Percentiles rank a stretch among this genome's conserved stretches.
These are phyloP conservation scores for Pyrenophora teres DNA, from an alignment of 2,329 filamentous ascomycete genomes.

Conservation along the genomic window DNA sequence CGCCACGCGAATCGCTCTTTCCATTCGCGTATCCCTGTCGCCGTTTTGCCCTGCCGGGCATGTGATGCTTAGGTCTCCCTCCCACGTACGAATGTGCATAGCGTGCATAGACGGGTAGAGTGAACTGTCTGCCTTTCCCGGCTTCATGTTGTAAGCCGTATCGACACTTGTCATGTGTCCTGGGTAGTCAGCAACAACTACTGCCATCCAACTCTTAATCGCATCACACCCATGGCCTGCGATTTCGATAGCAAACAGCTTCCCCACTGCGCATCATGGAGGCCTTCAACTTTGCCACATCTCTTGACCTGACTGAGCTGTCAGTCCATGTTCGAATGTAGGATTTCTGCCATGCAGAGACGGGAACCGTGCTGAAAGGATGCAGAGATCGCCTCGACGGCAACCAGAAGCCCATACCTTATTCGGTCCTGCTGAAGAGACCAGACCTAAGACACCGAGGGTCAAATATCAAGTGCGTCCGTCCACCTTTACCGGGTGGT, in stretches of 20 bases:
- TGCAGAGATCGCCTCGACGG: conserved; percentile 75
- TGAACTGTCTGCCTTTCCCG: too few relatives aligned
- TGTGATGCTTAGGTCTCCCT: background rate
- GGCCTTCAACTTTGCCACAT: conserved; percentile 92
- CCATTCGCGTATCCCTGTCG: conserved; percentile 26
- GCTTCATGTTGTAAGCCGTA: background rate
- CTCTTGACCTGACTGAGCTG: conserved; percentile 74
- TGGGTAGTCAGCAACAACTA: background rate
- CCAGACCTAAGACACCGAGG: conserved; percentile 85
- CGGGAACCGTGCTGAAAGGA: conserved; percentile 24
- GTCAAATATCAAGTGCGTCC: conserved; percentile 73
- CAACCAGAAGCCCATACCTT: conserved; percentile 72
- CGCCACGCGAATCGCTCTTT: conserved; percentile 14
- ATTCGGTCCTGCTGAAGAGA: conserved; percentile 76
- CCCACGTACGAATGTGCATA: too few relatives aligned
- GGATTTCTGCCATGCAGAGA: conserved; percentile 22
- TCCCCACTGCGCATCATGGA: conserved; percentile 67
- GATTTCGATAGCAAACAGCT: conserved; percentile 21
- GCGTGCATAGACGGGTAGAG: too few relatives aligned
- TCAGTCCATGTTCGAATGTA: conserved; percentile 69
- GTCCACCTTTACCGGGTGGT: background rate
- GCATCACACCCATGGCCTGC: conserved; percentile 28
- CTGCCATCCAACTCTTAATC: background rate
- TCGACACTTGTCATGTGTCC: conserved; percentile 4
- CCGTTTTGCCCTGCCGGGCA: conserved; percentile 8